A percentile compares a stretch with the other conserved stretches of the same genome.
These are phyloP conservation scores for Talaromyces sp. DNA, from an alignment of 2,329 filamentous ascomycete species.

Conservation along the genomic window DNA sequence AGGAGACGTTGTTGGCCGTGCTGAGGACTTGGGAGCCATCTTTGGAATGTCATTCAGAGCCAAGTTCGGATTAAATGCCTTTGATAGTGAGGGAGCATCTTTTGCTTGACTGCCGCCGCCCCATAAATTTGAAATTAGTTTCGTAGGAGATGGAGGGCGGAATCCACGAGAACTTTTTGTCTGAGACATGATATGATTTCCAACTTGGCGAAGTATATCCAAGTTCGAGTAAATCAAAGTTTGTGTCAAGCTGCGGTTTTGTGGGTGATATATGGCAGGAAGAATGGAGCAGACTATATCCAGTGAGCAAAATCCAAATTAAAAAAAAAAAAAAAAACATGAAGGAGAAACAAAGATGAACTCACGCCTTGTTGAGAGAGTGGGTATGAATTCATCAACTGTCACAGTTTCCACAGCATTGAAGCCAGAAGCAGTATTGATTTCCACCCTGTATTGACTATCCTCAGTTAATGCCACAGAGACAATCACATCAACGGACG, in stretches of 20 bases:
- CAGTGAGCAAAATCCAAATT: slow-evolving; percentile 12
- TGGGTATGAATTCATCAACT: slow-evolving; percentile 66
- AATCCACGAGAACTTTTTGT: slow-evolving; percentile 59
- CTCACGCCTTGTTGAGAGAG: slow-evolving; percentile 69
- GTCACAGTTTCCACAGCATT: slow-evolving; percentile 70
- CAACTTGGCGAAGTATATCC: slow-evolving; percentile 67
- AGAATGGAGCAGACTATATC: slow-evolving; percentile 65
- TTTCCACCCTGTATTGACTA: slow-evolving; percentile 52
- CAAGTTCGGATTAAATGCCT: slow-evolving; percentile 30
- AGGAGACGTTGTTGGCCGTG: slow-evolving; percentile 40
- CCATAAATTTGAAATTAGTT: slow-evolving; percentile 79
- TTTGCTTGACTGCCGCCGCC: slow-evolving; percentile 51
- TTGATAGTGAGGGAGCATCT: slow-evolving; percentile 28
- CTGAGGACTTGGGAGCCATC: slow-evolving; percentile 34
- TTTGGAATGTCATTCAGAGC: slow-evolving; percentile 40
- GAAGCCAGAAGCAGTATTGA: slow-evolving; percentile 60
- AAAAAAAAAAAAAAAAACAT: not conserved
- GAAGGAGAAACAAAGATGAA: slow-evolving; percentile 12
- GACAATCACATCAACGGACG: slow-evolving; percentile 46
- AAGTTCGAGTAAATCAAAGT: slow-evolving; percentile 72
- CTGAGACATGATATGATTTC: slow-evolving; percentile 57
- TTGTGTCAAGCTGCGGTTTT: slow-evolving; percentile 43
- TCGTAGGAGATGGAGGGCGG: slow-evolving; percentile 79
- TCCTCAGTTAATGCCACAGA: slow-evolving; percentile 67
- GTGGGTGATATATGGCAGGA: slow-evolving; percentile 63